Evolutionary conservation across 176 grass and related monocot species (phyloP), one percentile per base, ranked within the genome.

Genomic region (Lolium multiflorum): DNA sequence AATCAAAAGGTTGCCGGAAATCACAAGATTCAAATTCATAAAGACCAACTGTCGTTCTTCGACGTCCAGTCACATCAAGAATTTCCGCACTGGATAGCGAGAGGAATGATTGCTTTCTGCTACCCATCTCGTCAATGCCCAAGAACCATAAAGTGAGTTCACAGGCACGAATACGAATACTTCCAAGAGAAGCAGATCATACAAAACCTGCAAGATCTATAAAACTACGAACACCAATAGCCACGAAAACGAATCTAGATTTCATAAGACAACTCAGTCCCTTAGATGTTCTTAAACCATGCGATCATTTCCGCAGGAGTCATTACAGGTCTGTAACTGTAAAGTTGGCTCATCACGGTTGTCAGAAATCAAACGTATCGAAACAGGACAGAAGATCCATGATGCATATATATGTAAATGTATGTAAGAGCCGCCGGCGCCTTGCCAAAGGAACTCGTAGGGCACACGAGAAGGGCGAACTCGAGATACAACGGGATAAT

Each of bases 271-370:
- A 91, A 89, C 86, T 92, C 81, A 89, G 87, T 89, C 92, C 92
- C 87, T 91, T 94, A 89, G 92, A 94, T 94, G 87, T 91, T 94
- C 90, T 87, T 91, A 59, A 78, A 89, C 77, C 86, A 67, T 94
- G 89, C 80, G 86, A 94, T 94, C 92, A 94, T 92, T 2, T 88
- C 90, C 87, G 77, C 92, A 94, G 78, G 87, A 92, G 85, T 92
- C 90, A 92, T 94, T 94, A 92, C 90, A 94, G 90, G 93, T 94
- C 90, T 88, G 87, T 89, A 88, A 74, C 71, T 74, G 71, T 49
- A 74, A 15, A 74, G 15, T 46, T 46, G 75, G 76, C 83, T 90
- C 87, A 92, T 89, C 87, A 87, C 56, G 3, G 84, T 87, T 90
- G 67, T 39, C 13, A 13, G 4, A 13, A 31, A 51, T 43, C 4